Evolutionary conservation across 768 basidiomycete species (phyloP), one percentile per base, ranked within the genome.

Genomic region (Lyophyllum decastes): DNA sequence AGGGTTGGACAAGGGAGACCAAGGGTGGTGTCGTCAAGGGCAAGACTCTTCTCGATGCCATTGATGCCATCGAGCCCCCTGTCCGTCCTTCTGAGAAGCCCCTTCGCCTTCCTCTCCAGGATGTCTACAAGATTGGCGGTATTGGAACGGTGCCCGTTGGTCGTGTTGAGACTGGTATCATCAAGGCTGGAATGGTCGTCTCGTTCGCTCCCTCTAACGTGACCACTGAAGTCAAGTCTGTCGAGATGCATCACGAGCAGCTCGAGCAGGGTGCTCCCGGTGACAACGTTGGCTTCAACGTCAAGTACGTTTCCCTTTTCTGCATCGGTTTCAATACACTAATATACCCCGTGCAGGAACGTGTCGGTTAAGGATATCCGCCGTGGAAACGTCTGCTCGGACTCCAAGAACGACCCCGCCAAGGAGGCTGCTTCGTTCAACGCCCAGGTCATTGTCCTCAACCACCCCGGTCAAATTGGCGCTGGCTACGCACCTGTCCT

Each of bases 51-150:
- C 94, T 99, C 68, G 97, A 99, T 75, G 95, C 97, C 74, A 98
- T 99, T 69, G 97, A 99, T 71, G 95, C 95, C 76, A 99, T 99
- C 72, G 97, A 99, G 72, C 95, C 97, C 72, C 97, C 97, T 63
- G 76, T 81, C 66, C 94, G 97, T 77, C 97, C 97, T 63, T 89
- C 91, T 74, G 97, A 99, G 84, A 98, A 98, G 86, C 96, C 97
- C 68, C 97, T 99, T 82, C 95, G 97, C 80, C 95, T 99, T 66
- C 95, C 96, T 70, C 94, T 97, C 76, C 96, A 99, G 88, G 97
- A 99, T 87, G 97, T 99, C 73, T 98, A 99, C 94, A 99, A 99
- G 87, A 99, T 99, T 70, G 97, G 97, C 81, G 97, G 97, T 94
- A 99, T 99, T 67, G 97, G 97, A 67, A 99, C 97, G 69, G 97